Evolutionary conservation across 148 eudicot species (phyloP), one percentile per base, ranked within the genome.

Genomic region (Rheum nobile): DNA sequence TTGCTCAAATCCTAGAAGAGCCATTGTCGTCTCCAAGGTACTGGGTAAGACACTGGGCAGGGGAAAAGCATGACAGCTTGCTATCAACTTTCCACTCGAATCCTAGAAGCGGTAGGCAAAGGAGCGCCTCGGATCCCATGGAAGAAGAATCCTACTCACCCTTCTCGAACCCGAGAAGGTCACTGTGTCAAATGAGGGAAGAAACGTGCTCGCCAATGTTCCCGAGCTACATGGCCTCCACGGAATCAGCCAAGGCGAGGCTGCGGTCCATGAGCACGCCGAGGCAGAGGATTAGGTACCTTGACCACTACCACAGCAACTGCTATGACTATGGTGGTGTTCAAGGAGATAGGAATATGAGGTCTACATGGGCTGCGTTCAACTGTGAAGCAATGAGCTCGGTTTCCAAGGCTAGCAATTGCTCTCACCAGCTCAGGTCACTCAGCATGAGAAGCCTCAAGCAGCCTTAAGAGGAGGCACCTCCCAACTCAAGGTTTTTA

Each of bases 211-310:
- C 84, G 17, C 72, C 79, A 0, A 65, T 41, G 29, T 87, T 82
- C 52, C 90, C 96, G 2, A 83, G 89, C 28, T 93, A 93, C 80
- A 90, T 90, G 97, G 94, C 88, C 37, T 72, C 86, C 0, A 89
- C 97, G 3, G 85, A 89, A 85, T 91, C 97, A 12, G 89, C 90
- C 16, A 89, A 82, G 90, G 97, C 97, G 11, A 91, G 85, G 76
- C 78, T 83, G 80, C 81, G 97, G 72, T 91, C 97, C 0, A 82
- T 83, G 78, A 91, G 94, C 86, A 85, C 92, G n/a, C 94, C 90
- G 10, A 85, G 83, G 77, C 97, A 85, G 79, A 74, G 91, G 28
- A 29, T 80, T 22, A 79, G 82, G 21, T 67, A 82, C 38, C 71
- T 82, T 26, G 92, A 89, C 29, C 71, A 80, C 8, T 41, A 71